Evolutionary conservation across 2,329 filamentous ascomycete genomes (phyloP).

Genomic region (Cladosporium sp.): DNA sequence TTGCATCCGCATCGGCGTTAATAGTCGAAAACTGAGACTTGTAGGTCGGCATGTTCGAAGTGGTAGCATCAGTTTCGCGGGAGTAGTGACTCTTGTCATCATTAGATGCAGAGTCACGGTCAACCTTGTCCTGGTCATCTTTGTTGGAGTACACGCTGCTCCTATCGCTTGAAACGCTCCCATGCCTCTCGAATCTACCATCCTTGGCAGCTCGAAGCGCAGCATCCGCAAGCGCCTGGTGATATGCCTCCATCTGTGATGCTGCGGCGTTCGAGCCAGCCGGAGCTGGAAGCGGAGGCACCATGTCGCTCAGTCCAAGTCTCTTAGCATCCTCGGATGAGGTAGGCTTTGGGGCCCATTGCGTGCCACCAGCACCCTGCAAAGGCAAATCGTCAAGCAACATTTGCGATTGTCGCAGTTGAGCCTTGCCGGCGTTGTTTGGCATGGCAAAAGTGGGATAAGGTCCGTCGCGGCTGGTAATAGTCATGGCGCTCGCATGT

Average conservation of each 20-base stretch:
- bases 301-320: constrained; percentile 35
- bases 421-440: constrained; percentile 28
- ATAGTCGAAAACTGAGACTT: neutral
- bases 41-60: neutral
- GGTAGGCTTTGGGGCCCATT: constrained; percentile 35
- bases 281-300: constrained; percentile 55
- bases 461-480: constrained; percentile 30
- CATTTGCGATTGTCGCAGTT: constrained; percentile 30
- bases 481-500: constrained; percentile 26
- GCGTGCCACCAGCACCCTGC: constrained; percentile 29
- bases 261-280: constrained; percentile 45
- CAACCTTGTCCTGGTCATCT: constrained; percentile 18
- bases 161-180: constrained; percentile 42
- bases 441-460: constrained; percentile 36
- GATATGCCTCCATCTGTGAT: constrained; percentile 69
- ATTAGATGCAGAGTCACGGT: constrained; percentile 2
- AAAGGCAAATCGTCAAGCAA: constrained; percentile 35
- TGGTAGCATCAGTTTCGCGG: constrained; percentile 12
- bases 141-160: constrained; percentile 28
- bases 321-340: constrained; percentile 37
- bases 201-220: constrained; percentile 73
- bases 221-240: constrained; percentile 80
- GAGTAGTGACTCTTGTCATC: constrained; percentile 24
- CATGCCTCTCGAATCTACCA: constrained; percentile 69
- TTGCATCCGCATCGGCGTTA: neutral